Conservation (phyloP, 2,329 filamentous ascomycete genomes). For the Paramyrothecium roridum region DNA sequence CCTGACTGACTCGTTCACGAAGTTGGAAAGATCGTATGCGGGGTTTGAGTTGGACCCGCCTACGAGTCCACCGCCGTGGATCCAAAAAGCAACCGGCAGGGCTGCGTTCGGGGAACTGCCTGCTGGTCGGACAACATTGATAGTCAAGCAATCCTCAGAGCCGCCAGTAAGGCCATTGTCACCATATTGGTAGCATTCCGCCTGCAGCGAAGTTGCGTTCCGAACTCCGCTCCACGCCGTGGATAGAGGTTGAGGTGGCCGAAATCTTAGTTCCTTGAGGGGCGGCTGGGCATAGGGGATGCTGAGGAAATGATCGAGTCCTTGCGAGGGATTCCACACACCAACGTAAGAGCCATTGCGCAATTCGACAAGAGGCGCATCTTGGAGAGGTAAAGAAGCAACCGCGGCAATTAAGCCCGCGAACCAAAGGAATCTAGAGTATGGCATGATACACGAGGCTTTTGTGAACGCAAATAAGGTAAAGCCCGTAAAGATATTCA, state of each 20-base stretch:
- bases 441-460: neutral
- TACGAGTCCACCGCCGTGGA: constrained; percentile 40
- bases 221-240: constrained; percentile 35
- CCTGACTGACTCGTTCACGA: constrained; percentile 45
- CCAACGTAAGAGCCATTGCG: constrained; percentile 28
- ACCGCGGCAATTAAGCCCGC: neutral
- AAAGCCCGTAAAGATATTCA: neutral
- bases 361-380: constrained; percentile 9
- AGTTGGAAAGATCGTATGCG: constrained; percentile 56
- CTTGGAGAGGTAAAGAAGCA: neutral
- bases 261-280: constrained; percentile 6
- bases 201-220: constrained; percentile 40
- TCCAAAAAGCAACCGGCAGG: constrained; percentile 58
- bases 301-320: constrained; percentile 44
- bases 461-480: neutral
- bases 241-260: constrained; percentile 35
- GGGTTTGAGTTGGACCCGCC: neutral
- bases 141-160: constrained; percentile 57
- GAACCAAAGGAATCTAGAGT: neutral
- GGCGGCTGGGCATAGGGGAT: constrained; percentile 43
- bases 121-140: constrained; percentile 58
- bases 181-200: constrained; percentile 50
- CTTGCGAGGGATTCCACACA: constrained; percentile 27
- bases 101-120: constrained; percentile 33
- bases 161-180: constrained; percentile 15